phyloP scores from a whole-genome alignment of 306 rosid genomes.

The Trichosanthes cucumerina region DNA sequence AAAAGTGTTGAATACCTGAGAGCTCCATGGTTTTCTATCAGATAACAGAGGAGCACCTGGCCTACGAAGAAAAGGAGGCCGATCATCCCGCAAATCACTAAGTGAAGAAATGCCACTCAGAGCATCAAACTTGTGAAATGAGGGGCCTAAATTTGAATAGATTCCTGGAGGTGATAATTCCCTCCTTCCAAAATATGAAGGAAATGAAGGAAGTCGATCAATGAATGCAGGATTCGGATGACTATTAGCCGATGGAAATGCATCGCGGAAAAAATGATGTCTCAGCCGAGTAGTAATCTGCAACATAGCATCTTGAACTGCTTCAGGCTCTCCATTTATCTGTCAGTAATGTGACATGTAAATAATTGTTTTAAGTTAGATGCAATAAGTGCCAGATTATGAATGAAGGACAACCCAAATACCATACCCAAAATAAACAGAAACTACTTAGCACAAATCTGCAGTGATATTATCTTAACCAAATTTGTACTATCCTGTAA shows the following conservation, averaged over 20 bases:
- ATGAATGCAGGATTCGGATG: conserved; percentile 60
- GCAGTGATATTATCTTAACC: background rate
- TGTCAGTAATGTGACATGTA: conserved; percentile 26
- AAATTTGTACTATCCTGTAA: background rate
- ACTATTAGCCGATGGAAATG: conserved; percentile 57
- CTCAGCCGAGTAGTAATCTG: conserved; percentile 76
- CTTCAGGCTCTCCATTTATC: conserved; percentile 85
- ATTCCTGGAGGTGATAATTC: conserved; percentile 82
- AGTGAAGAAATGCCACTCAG: conserved; percentile 41
- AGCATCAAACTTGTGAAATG: conserved; percentile 48
- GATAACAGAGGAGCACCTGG: conserved; percentile 48
- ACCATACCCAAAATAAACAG: conserved; percentile 7
- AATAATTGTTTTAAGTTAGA: background rate
- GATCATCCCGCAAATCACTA: conserved; percentile 56
- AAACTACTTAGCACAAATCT: background rate
- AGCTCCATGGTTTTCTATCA: conserved; percentile 83
- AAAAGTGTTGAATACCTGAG: conserved; percentile 50
- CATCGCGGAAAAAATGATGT: conserved; percentile 68
- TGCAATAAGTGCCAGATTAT: background rate
- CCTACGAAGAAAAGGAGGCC: conserved; percentile 56
- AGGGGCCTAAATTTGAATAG: conserved; percentile 61
- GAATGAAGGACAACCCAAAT: background rate
- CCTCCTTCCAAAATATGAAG: conserved; percentile 60
- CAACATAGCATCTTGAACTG: conserved; percentile 81
- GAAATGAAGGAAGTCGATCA: conserved; percentile 64